Percentiles rank a stretch among this genome's conserved stretches.
phyloP scores from a whole-genome alignment of 441 rosid genomes.

The Gossypium gossypioides region DNA sequence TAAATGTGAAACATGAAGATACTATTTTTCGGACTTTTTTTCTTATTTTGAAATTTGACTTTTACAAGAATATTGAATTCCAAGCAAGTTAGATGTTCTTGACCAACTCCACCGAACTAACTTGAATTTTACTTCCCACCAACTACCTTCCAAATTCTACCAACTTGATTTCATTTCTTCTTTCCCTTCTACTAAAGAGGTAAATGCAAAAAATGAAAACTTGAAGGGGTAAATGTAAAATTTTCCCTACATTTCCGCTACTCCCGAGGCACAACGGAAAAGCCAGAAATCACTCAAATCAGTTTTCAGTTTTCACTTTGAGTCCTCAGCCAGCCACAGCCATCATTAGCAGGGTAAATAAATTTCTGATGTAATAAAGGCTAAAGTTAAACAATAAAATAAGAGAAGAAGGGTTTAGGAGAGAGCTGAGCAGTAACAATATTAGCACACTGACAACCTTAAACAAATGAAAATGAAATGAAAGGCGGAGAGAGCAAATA shows the following conservation, averaged over 20 bases:
- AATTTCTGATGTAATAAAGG: no score
- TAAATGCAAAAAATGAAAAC: neutral
- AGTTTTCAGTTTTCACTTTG: neutral
- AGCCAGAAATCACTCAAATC: neutral
- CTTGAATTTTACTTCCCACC: slow-evolving; percentile 5
- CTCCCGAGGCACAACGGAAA: neutral
- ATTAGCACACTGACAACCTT: neutral
- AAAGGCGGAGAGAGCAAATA: neutral
- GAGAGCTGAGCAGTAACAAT: no score
- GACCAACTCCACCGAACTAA: neutral
- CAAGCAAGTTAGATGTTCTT: slow-evolving; percentile 2
- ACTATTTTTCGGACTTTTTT: neutral
- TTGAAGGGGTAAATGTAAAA: neutral
- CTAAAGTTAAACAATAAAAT: no score
- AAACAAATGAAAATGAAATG: neutral
- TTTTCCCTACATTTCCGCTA: neutral
- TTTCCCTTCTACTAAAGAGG: neutral
- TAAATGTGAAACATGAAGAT: neutral
- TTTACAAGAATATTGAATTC: neutral
- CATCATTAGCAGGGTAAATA: no score
- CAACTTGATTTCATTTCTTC: neutral
- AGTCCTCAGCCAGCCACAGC: no score
- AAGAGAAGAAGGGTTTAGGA: no score
- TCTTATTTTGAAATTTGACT: neutral
- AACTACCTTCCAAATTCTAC: neutral